phyloP scores from a whole-genome alignment of 2,329 filamentous ascomycete species.

The Sarocladiaceae sp. region DNA sequence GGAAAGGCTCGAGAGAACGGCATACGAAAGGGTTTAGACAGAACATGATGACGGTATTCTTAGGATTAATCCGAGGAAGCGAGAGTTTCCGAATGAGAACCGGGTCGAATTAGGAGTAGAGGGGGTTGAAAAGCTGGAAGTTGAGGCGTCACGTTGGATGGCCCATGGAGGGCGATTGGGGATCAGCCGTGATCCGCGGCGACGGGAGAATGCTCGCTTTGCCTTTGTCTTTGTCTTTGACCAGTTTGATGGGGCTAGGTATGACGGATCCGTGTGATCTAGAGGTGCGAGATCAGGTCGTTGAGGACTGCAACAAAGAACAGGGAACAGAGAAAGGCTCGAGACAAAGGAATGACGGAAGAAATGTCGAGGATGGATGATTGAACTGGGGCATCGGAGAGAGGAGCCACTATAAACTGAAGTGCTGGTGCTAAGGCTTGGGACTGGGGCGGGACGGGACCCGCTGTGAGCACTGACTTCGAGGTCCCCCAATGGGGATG shows the following conservation, averaged over 20 bases:
- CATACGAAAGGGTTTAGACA: slow-evolving; percentile 17
- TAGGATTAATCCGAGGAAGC: no score
- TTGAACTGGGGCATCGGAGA: no score
- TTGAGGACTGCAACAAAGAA: background rate
- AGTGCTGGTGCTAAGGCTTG: no score
- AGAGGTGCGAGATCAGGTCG: background rate
- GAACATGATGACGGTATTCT: slow-evolving; percentile 1
- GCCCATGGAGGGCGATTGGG: slow-evolving; percentile 5
- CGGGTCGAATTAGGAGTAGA: no score
- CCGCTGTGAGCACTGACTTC: no score
- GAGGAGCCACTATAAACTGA: no score
- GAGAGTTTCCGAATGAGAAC: no score
- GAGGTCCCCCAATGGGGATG: no score
- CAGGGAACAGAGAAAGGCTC: no score
- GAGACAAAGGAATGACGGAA: no score
- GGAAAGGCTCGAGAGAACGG: background rate
- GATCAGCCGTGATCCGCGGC: background rate
- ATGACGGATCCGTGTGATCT: background rate
- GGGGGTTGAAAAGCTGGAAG: background rate
- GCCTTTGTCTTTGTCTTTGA: background rate
- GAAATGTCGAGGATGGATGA: no score
- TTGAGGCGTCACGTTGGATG: background rate
- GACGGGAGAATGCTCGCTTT: background rate
- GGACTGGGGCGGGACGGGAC: no score
- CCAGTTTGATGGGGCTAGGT: background rate